Evolutionary conservation across 2,329 filamentous ascomycete species (phyloP), one percentile per base, ranked within the genome.

Genomic region (Pezicula neosporulosa): DNA sequence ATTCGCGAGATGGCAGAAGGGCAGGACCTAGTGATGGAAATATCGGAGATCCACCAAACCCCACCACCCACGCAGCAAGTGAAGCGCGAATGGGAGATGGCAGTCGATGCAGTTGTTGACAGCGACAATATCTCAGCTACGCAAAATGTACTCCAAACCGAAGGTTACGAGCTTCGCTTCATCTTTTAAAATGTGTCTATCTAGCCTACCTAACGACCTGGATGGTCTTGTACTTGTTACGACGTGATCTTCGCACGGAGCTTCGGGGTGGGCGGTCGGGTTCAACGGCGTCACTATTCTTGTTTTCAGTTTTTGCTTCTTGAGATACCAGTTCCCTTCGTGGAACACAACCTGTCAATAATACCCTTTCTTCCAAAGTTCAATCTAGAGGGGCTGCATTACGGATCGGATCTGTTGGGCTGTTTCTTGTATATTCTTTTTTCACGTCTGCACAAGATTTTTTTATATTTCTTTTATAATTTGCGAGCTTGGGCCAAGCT

Each of bases 11-110:
- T 97, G 48, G 81, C 84, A 2, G 94, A 99, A 71, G 92, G 91
- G 30, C 90, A 97, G 68, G 93, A 96, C 64, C 94, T 97, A 87
- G 81, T 86, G 52, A 78, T 89, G 51, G 86, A 94, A 60, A 76
- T 89, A 39, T 61, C 68, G 28, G 57, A 60, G 33, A 38, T 63
- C 36, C 56, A 48, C 27, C 36, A 57, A 13, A 57, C 61, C 38
- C 60, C 60, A 7, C 52, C 67, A 9, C 60, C 35, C 2, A 13
- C 4, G 18, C 44, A 67, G 4, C 70, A 73, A 28, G 60, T 73
- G 37, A 83, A 84, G 62, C 69, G 74, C 35, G 81, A 85, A 58
- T 85, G 81, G 81, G 81, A 84, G 49, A 84, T 85, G 80, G 72
- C 75, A 2, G 65, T 84, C 27, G 81, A 85, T 64, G 47, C 61